Conservation (phyloP, 2,329 filamentous ascomycete species). For the Talaromyces pinophilus region DNA sequence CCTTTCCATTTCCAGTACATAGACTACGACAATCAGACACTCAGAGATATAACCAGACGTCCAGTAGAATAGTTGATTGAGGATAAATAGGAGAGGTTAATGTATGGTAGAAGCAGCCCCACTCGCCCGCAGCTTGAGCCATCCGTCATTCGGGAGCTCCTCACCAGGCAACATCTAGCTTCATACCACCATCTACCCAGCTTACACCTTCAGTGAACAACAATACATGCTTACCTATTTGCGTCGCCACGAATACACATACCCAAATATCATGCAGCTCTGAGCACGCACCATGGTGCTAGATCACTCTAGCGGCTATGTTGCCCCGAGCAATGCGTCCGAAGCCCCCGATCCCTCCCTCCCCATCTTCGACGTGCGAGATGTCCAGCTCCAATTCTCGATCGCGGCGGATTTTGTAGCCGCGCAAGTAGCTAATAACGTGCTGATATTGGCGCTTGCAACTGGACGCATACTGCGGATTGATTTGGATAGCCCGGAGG, state of each 20-base stretch:
- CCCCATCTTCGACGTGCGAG: slow-evolving; percentile 93
- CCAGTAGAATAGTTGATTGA: not conserved
- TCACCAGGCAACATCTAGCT: slow-evolving; percentile 1
- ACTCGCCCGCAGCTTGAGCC: slow-evolving; percentile 1
- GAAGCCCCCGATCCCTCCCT: slow-evolving; percentile 63
- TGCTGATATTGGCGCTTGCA: slow-evolving; percentile 85
- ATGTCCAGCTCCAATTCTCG: slow-evolving; percentile 89
- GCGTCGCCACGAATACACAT: not conserved
- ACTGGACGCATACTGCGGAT: slow-evolving; percentile 92
- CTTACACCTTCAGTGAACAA: not conserved
- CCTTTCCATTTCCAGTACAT: not conserved
- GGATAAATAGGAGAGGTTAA: not conserved
- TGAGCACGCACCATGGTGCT: slow-evolving; percentile 63
- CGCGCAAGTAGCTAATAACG: slow-evolving; percentile 95
- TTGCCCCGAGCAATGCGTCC: slow-evolving; percentile 63
- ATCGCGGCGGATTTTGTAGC: slow-evolving; percentile 95
- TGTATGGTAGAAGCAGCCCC: not conserved
- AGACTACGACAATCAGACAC: not conserved
- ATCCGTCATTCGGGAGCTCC: not conserved
- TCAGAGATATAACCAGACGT: not conserved
- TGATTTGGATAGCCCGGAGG: slow-evolving; percentile 87
- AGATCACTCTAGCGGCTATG: slow-evolving; percentile 71
- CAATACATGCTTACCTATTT: not conserved
- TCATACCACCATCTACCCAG: not conserved
- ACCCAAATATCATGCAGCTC: slow-evolving; percentile 15